Percentiles rank a stretch among this genome's conserved stretches.
Evolutionary conservation across 2,329 filamentous ascomycete species (phyloP).

Genomic region (Ophiostoma montium): DNA sequence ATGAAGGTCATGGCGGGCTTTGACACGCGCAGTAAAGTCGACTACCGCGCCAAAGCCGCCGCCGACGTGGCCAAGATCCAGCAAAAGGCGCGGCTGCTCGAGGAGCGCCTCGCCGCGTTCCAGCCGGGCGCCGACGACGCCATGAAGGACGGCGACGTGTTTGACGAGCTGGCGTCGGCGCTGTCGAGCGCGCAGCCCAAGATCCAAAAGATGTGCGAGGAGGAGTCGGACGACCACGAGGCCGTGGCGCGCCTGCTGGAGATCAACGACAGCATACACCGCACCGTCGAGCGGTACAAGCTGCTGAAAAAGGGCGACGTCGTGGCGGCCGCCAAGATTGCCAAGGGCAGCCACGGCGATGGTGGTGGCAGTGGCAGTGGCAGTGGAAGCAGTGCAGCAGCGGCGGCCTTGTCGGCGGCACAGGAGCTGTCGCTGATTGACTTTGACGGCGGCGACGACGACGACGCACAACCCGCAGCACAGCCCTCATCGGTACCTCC

Average conservation of each 20-base stretch:
- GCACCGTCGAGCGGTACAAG: constrained; percentile 90
- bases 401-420: constrained; percentile 40
- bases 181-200: constrained; percentile 92
- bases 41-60: constrained; percentile 93
- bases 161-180: constrained; percentile 74
- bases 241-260: constrained; percentile 90
- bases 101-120: constrained; percentile 82
- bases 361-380: not conserved
- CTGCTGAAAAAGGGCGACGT: constrained; percentile 90
- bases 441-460: constrained; percentile 48
- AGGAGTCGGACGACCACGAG: constrained; percentile 93
- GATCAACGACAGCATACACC: constrained; percentile 97
- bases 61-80: constrained; percentile 92
- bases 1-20: constrained; percentile 99
- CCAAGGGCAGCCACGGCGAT: constrained; percentile 48
- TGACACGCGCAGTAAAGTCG: constrained; percentile 88
- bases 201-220: constrained; percentile 98
- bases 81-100: constrained; percentile 81
- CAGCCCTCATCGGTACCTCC: too few species aligned
- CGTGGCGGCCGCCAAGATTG: constrained; percentile 69
- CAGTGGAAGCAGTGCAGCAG: constrained; percentile 16
- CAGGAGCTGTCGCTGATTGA: constrained; percentile 89
- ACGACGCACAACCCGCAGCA: constrained; percentile 28
- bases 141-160: constrained; percentile 54
- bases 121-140: constrained; percentile 64